phyloP scores from a whole-genome alignment of 78 protist genomes.

The Emiliania huxleyi region DNA sequence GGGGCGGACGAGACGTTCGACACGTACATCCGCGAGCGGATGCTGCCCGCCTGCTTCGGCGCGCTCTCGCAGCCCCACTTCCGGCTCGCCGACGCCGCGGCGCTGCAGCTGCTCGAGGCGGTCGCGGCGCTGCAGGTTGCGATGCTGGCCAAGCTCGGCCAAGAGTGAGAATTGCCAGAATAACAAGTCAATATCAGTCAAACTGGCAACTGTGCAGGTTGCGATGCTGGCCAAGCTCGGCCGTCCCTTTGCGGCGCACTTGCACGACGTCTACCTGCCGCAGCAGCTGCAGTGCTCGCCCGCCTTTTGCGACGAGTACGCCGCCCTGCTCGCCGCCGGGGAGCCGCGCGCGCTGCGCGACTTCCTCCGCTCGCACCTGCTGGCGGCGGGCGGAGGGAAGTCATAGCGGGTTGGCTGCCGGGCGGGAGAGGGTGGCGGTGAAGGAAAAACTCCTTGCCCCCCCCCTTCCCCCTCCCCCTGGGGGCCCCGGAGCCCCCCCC shows the following conservation, averaged over 20 bases:
- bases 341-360: not conserved
- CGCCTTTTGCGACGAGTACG: not conserved
- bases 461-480: no score
- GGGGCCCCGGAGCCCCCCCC: no score
- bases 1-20: not conserved
- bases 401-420: no score
- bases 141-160: not conserved
- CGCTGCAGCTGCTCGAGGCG: not conserved
- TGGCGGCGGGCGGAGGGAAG: no score
- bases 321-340: not conserved
- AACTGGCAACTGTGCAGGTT: not conserved
- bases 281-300: not conserved
- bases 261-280: not conserved
- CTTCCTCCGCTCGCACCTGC: no score
- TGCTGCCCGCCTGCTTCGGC: not conserved
- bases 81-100: not conserved
- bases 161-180: no score
- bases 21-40: not conserved
- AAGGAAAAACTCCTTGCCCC: no score
- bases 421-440: no score
- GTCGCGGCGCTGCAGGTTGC: not conserved
- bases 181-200: no score
- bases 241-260: not conserved
- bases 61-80: not conserved
- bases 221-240: not conserved